These are phyloP conservation scores for Asterophora lycoperdoides DNA, from an alignment of 768 basidiomycete genomes.

Conservation along the genomic window DNA sequence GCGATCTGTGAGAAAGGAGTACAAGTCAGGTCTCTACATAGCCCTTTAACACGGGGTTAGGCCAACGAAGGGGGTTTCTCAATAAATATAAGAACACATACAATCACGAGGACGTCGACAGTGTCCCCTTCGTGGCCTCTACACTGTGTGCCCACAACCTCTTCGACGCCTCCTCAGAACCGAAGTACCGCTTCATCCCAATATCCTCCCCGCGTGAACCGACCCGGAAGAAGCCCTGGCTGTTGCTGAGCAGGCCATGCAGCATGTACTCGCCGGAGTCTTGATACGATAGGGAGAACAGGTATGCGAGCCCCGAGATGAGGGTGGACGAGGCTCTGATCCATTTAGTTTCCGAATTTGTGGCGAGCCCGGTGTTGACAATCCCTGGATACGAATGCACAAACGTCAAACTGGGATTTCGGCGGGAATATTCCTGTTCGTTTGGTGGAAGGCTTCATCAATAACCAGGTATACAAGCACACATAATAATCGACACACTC, in stretches of 20 bases:
- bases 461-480: too few species aligned
- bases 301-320: slow-evolving; percentile 16
- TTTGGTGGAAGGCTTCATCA: background rate
- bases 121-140: slow-evolving; percentile 15
- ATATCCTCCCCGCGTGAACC: slow-evolving; percentile 30
- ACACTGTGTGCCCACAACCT: slow-evolving; percentile 35
- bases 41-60: too few species aligned
- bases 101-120: background rate
- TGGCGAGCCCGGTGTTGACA: slow-evolving; percentile 31
- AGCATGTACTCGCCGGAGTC: slow-evolving; percentile 29
- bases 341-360: slow-evolving; percentile 23
- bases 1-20: too few species aligned
- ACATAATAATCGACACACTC: too few species aligned
- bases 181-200: slow-evolving; percentile 29
- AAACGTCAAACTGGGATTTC: slow-evolving; percentile 34
- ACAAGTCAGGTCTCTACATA: too few species aligned
- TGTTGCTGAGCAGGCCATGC: slow-evolving; percentile 24
- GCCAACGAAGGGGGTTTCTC: too few species aligned
- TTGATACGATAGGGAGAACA: slow-evolving; percentile 8
- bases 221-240: slow-evolving; percentile 27
- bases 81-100: too few species aligned
- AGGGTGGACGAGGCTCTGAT: slow-evolving; percentile 19
- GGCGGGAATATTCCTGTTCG: slow-evolving; percentile 30
- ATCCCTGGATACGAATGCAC: slow-evolving; percentile 36
- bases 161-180: slow-evolving; percentile 33